Base-by-base conservation (phyloP, 495 filamentous ascomycete genomes). In the Podospora conica region DNA sequence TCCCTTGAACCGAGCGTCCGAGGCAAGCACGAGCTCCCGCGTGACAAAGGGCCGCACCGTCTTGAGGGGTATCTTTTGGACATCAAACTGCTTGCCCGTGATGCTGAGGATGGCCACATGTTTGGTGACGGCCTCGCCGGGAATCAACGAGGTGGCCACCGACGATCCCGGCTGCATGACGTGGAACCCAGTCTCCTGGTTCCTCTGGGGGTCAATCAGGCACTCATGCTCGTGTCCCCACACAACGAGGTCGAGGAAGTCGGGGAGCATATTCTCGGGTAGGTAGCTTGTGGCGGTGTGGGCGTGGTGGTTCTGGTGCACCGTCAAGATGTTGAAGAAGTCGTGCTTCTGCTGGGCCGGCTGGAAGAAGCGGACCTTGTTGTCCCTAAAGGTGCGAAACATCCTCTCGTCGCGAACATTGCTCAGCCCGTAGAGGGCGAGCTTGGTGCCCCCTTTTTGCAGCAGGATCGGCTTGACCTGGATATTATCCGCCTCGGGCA, bases 171-270 rank as follows among this genome's bases (percentile, higher is more conserved):
- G 95, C 70, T 99, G 95, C 85, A 99, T 97, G 66, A 99, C 93
- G 71, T 93, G 87, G 69, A 98, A 98, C 9, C 88, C 88, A 65
- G 86, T 96, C 74, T 96, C 92, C 0, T 90, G 86, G 71, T 97
- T 97, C 24, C 85, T 82, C 11, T 76, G 71, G 1, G 95, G 95
- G 53, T 96, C 86, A 69, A 98, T 96, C 5, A 95, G 75, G 74
- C 94, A 98, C 78, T 99, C 96, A 71, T 99, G 95, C 75, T 99
- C 95, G 71, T 99, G 95, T 24, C 95, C 95, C 95, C 95, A 99
- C 56, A 99, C 81, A 0, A 98, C 87, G 18, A 99, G 80, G 73
- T 99, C 91, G 48, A 98, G 77, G 73, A 96, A 99, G 6, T 90
- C 88, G 0, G 95, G 96, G 0, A 99, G 85, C 73, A 97, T 95